Evolutionary conservation across 805 yeast genomes (phyloP), one percentile per base, ranked within the genome.

Genomic region (Nematodospora valgi): DNA sequence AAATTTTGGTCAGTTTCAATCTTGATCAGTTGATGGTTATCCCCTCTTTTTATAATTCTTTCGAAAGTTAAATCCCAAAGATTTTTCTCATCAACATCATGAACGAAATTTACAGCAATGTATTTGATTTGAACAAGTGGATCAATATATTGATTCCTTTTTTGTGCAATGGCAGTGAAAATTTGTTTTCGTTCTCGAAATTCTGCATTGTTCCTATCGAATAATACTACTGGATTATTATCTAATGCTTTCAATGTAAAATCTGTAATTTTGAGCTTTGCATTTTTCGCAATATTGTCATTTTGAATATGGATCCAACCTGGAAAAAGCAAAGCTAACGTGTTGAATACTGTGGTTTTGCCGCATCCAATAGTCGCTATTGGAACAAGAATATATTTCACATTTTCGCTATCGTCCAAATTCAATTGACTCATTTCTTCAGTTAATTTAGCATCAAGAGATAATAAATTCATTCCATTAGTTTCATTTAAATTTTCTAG

Each of bases 321-420:
- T 1, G 81, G 80, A 37, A 66, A 80, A 7, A 89, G 55, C 7
- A 67, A 50, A 0, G 49, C 42, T 26, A 93, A 62, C 0, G 89
- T 79, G 23, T 76, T 53, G 5, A 85, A 76, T 0, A 85, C 74
- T 0, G 97, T 87, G 0, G 97, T 88, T 53, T 93, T 93, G 6
- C 98, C 98, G 58, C 96, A 86, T 0, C 98, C 98, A 34, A 91
- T 75, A 0, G 95, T 87, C 0, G 97, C 88, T 3, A 89, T 77
- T 0, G 98, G 91, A 1, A 87, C 74, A 3, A 93, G 49, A 0
- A 86, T 72, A 51, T 76, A 82, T 45, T 80, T 80, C 68, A 63
- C 2, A 57, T 22, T 38, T 4, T 59, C 54, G n/a, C n/a, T n/a
- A 18, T 59, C 64, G 25, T 41, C 42, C 26, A 49, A 30, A 32